Evolutionary conservation across 2,329 filamentous ascomycete species (phyloP).

Genomic region (Stachybotrys echinatus): DNA sequence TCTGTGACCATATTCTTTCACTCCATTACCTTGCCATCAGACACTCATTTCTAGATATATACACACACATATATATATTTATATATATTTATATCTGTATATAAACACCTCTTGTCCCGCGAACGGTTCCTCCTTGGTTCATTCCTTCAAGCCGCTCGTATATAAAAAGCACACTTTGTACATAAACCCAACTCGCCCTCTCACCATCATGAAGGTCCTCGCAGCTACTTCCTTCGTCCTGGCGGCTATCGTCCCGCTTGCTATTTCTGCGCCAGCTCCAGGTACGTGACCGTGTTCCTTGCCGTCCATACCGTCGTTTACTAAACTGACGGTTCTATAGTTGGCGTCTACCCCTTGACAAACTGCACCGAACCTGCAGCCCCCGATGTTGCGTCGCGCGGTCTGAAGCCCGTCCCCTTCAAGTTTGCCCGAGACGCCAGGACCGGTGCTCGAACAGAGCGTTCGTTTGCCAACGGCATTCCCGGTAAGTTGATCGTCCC

Average conservation of each 20-base stretch:
- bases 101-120: too few relatives aligned
- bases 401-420: not conserved
- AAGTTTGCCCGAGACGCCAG: not conserved
- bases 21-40: too few relatives aligned
- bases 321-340: not conserved
- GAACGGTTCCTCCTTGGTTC: too few relatives aligned
- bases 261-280: slow-evolving; percentile 8
- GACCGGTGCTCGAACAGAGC: not conserved
- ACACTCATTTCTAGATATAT: too few relatives aligned
- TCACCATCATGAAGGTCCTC: slow-evolving; percentile 17
- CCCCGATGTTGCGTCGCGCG: not conserved
- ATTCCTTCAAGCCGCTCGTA: too few relatives aligned
- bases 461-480: not conserved
- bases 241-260: slow-evolving; percentile 11
- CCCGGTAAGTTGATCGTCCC: not conserved
- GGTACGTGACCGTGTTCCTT: not conserved
- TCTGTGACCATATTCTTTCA: slow-evolving; percentile 11
- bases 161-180: too few relatives aligned
- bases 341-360: not conserved
- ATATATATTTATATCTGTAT: too few relatives aligned
- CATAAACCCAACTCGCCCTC: too few relatives aligned
- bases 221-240: slow-evolving; percentile 11
- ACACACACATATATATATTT: too few relatives aligned
- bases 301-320: too few relatives aligned
- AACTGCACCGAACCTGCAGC: not conserved